Evolutionary conservation across 768 basidiomycete species (phyloP), one percentile per base, ranked within the genome.

Genomic region (Pulveroboletus ravenelii): DNA sequence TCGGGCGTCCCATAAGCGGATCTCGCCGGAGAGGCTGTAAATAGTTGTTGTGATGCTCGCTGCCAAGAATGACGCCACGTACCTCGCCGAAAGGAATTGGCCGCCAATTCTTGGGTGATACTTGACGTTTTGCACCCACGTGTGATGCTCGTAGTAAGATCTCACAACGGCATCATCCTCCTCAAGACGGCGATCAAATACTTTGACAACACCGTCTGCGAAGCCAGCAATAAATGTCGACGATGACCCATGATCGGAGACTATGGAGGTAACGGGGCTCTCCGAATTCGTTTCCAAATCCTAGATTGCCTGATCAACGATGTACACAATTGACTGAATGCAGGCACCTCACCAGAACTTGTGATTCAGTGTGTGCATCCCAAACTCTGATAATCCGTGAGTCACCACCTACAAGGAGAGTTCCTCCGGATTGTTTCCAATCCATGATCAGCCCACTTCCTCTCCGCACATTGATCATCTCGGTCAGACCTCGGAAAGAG

Each of bases 351-450:
- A 93, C 90, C 72, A 86, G 65, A 39, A 85, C 73, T 50, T 83
- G 80, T 23, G 77, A 82, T 66, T 98, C 96, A 2, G 88, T 87
- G 56, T 90, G 85, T 9, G 93, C 95, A 65, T 99, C 94, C 96
- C 96, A 99, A 5, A 93, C 77, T 51, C 92, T 79, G 53, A 99
- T 87, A 35, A 85, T 82, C 50, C 84, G 81, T 34, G 91, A 87
- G 69, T 98, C 95, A 2, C 95, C 96, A 10, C 90, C 90, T 25
- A 92, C 83, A n/a, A 97, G 74, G 31, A 98, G 70, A 25, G 82
- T 83, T 0, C 94, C 96, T 23, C 84, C 78, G 2, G 79, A 76
- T 69, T 97, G 95, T 62, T 89, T 91, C 96, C 96, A 99, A 52
- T 95, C 92, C 52, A 88, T 81, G 27, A 98, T 77, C 44, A 97